Evolutionary conservation across 176 grass and related monocot genomes (phyloP).

Genomic region (Poa pratensis): DNA sequence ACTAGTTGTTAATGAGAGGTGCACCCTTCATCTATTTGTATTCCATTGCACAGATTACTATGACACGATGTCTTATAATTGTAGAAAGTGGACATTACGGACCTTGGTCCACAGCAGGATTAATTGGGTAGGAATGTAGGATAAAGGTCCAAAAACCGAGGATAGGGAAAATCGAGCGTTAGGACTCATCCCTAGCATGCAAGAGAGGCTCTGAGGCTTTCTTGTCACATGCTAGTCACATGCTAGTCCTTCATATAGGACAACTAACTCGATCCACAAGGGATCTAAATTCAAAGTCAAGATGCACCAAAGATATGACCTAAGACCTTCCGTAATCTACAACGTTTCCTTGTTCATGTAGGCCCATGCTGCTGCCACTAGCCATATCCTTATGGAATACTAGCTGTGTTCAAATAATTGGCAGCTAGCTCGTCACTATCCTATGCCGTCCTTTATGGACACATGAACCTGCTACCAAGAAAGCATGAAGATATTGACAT

Average conservation of each 20-base stretch:
- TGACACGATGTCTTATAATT: not conserved
- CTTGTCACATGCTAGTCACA: too few relatives aligned
- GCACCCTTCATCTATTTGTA: conserved; percentile 10
- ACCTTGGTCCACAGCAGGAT: not conserved
- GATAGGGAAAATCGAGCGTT: not conserved
- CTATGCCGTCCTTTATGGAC: not conserved
- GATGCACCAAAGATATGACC: not conserved
- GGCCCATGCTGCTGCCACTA: not conserved
- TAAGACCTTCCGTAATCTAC: not conserved
- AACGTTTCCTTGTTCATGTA: conserved; percentile 11
- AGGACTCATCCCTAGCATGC: not conserved
- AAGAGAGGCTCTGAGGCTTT: not conserved
- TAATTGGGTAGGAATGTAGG: not conserved
- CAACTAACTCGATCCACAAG: not conserved
- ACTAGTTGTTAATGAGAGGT: not conserved
- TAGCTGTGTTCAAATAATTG: not conserved
- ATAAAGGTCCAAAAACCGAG: not conserved
- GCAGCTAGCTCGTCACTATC: not conserved
- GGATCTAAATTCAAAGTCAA: not conserved
- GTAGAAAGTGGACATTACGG: conserved; percentile 23
- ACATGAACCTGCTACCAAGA: conserved; percentile 10
- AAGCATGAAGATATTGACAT: conserved; percentile 3
- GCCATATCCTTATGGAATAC: conserved; percentile 1
- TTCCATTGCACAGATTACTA: conserved; percentile 14
- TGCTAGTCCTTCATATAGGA: not conserved